These are phyloP conservation scores for Starmerella cellae DNA, from an alignment of 805 yeast genomes.

Conservation along the genomic window DNA sequence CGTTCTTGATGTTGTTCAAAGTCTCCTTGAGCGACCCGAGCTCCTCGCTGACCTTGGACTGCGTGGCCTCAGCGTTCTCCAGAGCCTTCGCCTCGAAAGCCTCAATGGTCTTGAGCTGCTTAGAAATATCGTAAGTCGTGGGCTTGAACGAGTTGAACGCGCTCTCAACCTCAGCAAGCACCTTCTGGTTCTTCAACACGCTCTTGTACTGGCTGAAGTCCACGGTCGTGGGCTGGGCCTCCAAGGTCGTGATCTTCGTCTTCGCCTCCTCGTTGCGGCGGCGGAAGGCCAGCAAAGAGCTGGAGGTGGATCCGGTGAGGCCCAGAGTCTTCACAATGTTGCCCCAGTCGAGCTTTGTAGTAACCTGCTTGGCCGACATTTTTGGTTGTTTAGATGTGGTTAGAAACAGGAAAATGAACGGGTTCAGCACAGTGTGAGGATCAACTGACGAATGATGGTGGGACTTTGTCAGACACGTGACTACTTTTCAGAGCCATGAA, in stretches of 20 bases:
- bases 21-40: conserved; percentile 75
- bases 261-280: conserved; percentile 98
- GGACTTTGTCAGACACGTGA: no score
- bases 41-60: conserved; percentile 75
- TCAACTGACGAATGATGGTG: conserved; percentile 4
- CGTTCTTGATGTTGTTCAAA: conserved; percentile 82
- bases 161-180: conserved; percentile 68
- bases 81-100: conserved; percentile 90
- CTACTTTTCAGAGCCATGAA: no score
- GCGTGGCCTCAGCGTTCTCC: conserved; percentile 90
- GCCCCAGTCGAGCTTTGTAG: conserved; percentile 90
- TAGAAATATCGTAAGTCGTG: conserved; percentile 68
- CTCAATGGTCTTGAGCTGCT: conserved; percentile 82
- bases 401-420: neutral
- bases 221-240: conserved; percentile 59
- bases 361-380: conserved; percentile 30
- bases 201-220: conserved; percentile 74
- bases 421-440: neutral
- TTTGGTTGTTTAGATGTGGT: neutral
- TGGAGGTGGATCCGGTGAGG: conserved; percentile 81
- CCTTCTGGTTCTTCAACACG: conserved; percentile 63
- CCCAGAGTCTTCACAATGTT: conserved; percentile 79
- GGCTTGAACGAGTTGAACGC: conserved; percentile 70
- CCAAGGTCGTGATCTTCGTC: conserved; percentile 58
- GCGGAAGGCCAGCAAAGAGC: conserved; percentile 80